These are phyloP conservation scores for Nelumbo lutea DNA, from an alignment of 164 flowering plant genomes.

Conservation along the genomic window DNA sequence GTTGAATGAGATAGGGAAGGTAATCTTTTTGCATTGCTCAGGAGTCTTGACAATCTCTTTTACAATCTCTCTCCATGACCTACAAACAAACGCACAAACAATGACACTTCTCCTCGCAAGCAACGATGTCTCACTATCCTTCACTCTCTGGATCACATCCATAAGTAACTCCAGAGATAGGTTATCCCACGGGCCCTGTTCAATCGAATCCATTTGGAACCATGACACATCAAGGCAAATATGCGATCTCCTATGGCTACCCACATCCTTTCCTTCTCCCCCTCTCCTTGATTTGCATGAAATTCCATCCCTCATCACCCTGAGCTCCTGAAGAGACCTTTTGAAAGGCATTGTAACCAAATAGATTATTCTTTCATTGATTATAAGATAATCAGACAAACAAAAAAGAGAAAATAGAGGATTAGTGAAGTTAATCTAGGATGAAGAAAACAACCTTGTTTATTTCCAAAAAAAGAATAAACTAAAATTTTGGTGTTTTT, in stretches of 20 bases:
- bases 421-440: no score
- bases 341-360: constrained; percentile 52
- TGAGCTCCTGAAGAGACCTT: constrained; percentile 60
- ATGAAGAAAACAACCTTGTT: no score
- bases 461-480: no score
- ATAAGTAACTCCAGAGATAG: constrained; percentile 69
- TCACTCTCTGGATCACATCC: constrained; percentile 59
- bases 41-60: constrained; percentile 65
- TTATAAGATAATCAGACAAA: no score
- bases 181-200: constrained; percentile 68
- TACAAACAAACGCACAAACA: constrained; percentile 66
- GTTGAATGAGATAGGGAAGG: constrained; percentile 77
- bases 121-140: constrained; percentile 54
- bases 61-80: constrained; percentile 59
- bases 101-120: constrained; percentile 65
- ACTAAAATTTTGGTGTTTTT: no score
- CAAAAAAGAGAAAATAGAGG: no score
- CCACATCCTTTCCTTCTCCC: constrained; percentile 43
- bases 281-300: constrained; percentile 54
- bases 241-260: constrained; percentile 40
- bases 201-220: constrained; percentile 13
- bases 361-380: background rate
- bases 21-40: constrained; percentile 57
- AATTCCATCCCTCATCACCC: constrained; percentile 65
- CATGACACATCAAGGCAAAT: constrained; percentile 43